Conservation (phyloP, 192 early-diverging fungal species). For the Nowakowskiella sp. region DNA sequence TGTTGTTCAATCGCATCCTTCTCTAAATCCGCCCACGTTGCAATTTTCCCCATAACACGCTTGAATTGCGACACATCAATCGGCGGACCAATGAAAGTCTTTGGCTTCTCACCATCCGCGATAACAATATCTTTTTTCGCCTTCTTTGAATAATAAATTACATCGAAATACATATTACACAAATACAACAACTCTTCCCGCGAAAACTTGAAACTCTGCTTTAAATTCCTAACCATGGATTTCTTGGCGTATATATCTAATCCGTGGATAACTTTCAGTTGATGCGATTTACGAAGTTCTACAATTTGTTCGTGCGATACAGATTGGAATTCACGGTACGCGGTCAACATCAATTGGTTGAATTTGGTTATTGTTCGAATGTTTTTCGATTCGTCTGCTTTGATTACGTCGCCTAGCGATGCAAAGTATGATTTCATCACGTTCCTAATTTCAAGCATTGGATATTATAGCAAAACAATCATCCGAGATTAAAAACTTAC, state of each 20-base stretch:
- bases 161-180: slow-evolving; percentile 84
- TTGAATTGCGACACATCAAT: slow-evolving; percentile 71
- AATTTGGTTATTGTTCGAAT: slow-evolving; percentile 53
- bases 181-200: slow-evolving; percentile 79
- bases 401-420: slow-evolving; percentile 65
- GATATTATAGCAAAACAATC: slow-evolving; percentile 4
- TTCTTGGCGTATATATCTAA: slow-evolving; percentile 90
- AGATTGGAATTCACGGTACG: slow-evolving; percentile 82
- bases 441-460: slow-evolving; percentile 50
- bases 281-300: slow-evolving; percentile 73
- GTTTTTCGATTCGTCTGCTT: slow-evolving; percentile 14
- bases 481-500: slow-evolving; percentile 17
- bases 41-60: slow-evolving; percentile 27
- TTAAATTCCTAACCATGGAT: slow-evolving; percentile 73
- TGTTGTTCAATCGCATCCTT: slow-evolving; percentile 28
- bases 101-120: slow-evolving; percentile 18
- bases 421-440: slow-evolving; percentile 81
- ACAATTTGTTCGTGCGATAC: slow-evolving; percentile 68
- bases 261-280: slow-evolving; percentile 86
- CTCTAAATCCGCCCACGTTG: slow-evolving; percentile 33
- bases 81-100: slow-evolving; percentile 56
- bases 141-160: slow-evolving; percentile 18
- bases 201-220: slow-evolving; percentile 64
- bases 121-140: not conserved
- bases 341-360: slow-evolving; percentile 82